Base-by-base conservation (phyloP, 1,284 basidiomycete species). In the Golubevia sp. region DNA sequence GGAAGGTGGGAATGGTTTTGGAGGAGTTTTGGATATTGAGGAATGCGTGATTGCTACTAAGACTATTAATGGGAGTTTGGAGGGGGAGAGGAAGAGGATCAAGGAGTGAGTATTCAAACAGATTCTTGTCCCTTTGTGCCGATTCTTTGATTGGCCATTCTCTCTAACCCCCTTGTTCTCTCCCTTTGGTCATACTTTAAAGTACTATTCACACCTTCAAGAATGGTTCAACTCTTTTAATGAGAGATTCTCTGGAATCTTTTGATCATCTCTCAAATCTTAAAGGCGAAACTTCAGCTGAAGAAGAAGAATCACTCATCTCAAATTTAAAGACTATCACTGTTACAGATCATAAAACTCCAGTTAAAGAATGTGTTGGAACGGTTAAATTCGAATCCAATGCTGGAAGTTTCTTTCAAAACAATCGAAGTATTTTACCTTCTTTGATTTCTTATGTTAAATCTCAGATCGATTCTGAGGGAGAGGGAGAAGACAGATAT, bases 11-110 rank as follows among this genome's bases (percentile, higher is more conserved):
- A 90, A 91, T 48, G 92, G 92, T 0, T 89, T 88, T 49, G 88
- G 89, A 56, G 87, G 88, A 21, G 91, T 93, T 6, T 85, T 98
- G 84, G 96, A 99, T 81, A 99, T 99, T 68, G 96, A 93, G 90
- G 96, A 97, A 85, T 98, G 96, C 79, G 91, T 93, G 0, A 96
- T 99, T 56, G 94, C 93, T 0, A 94, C 94, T 0, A 86, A 88
- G 0, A 88, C 92, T 1, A 87, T 98, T 62, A 96, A 97, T 77
- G 84, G 88, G 52, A 89, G 89, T 2, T 85, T 94, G 52, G 85
- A 85, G 0, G 85, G 85, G 1, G 88, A 92, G 58, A 86, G 93
- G 21, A 86, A 88, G 38, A 86, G 89, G 53, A 90, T 96, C 56
- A 86, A 89, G 77, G 87, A 89, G 91, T 94, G 74, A 60, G 89